These are phyloP conservation scores for Saitozyma sp. DNA, from an alignment of 768 basidiomycete species.

Conservation along the genomic window DNA sequence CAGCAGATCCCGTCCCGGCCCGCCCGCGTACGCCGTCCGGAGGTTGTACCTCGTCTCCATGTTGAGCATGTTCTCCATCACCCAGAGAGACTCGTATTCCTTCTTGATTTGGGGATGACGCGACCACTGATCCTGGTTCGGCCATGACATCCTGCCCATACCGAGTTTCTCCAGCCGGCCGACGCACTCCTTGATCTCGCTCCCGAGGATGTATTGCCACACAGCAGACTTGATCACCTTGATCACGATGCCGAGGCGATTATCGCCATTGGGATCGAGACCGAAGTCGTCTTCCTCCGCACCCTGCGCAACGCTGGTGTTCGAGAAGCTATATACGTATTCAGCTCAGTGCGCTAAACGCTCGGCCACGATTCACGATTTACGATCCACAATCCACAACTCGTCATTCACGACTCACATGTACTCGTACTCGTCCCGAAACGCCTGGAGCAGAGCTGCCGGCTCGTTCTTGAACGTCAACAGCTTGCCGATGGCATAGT, in stretches of 20 bases:
- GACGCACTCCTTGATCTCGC: not conserved
- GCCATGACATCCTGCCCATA: not conserved
- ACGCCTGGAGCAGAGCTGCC: not conserved
- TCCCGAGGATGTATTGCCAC: not conserved
- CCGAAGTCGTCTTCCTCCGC: not conserved
- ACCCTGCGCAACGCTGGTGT: no score
- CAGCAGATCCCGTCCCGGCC: not conserved
- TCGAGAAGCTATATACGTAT: no score
- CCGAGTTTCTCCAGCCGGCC: not conserved
- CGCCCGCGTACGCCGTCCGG: not conserved
- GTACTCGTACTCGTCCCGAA: not conserved
- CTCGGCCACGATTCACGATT: no score
- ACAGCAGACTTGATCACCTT: not conserved
- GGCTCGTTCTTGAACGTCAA: not conserved
- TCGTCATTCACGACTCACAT: no score
- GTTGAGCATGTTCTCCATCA: not conserved
- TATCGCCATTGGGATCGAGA: not conserved
- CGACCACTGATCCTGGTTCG: not conserved
- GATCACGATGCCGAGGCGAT: not conserved
- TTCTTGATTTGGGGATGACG: not conserved
- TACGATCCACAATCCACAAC: no score
- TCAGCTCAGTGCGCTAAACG: no score
- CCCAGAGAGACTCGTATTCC: not conserved
- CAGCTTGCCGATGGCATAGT: not conserved
- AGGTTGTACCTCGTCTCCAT: not conserved